phyloP scores from a whole-genome alignment of 192 early-diverging fungal species.

The Backusella tarrabulga region DNA sequence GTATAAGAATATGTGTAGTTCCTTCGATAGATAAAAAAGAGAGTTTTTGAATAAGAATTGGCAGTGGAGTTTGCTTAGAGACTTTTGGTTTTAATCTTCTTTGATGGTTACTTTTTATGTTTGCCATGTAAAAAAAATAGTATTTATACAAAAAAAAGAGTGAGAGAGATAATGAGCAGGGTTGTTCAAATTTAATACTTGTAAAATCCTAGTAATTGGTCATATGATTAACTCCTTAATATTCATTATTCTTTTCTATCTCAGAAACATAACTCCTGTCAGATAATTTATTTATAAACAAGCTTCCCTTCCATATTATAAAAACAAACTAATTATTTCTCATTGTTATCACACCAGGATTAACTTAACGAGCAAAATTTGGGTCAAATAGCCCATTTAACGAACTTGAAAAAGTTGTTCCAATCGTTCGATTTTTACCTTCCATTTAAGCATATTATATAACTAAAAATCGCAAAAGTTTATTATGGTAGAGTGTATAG shows the following conservation, averaged over 20 bases:
- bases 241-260: neutral
- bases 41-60: neutral
- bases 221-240: neutral
- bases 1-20: neutral
- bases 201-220: neutral
- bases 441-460: too few species aligned
- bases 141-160: neutral
- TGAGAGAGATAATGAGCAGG: neutral
- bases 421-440: too few species aligned
- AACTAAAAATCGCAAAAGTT: too few species aligned
- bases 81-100: neutral
- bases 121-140: too few species aligned
- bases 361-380: neutral
- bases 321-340: neutral
- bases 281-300: neutral
- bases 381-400: neutral
- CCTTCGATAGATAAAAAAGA: neutral
- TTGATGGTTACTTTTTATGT: neutral
- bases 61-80: neutral
- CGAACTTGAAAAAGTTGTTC: neutral
- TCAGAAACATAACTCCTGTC: neutral
- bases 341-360: neutral
- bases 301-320: neutral
- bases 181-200: neutral
- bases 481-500: too few species aligned